phyloP scores from a whole-genome alignment of 305 asterid genomes.

The Stenogyne calaminthoides region DNA sequence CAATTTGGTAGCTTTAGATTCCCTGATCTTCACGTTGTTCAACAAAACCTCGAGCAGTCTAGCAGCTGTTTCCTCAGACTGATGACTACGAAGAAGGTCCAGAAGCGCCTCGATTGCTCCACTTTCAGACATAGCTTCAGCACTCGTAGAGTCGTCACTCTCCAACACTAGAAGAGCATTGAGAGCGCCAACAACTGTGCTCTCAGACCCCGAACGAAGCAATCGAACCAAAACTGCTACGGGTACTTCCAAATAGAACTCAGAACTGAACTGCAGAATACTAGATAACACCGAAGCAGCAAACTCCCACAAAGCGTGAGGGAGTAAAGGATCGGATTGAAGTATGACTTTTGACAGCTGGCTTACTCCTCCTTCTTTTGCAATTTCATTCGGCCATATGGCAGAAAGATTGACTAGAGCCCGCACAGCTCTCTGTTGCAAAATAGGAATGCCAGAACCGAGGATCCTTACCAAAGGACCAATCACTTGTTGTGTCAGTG shows the following conservation, averaged over 20 bases:
- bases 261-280: conserved; percentile 82
- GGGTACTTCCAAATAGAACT: conserved; percentile 82
- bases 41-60: conserved; percentile 73
- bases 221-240: conserved; percentile 85
- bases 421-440: conserved; percentile 84
- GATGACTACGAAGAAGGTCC: conserved; percentile 79
- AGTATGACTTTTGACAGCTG: conserved; percentile 90
- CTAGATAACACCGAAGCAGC: conserved; percentile 81
- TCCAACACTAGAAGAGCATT: conserved; percentile 88
- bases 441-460: conserved; percentile 68
- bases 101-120: conserved; percentile 87
- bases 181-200: conserved; percentile 74
- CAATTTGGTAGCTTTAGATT: conserved; percentile 82
- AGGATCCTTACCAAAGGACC: conserved; percentile 77
- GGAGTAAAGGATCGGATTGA: conserved; percentile 84
- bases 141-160: conserved; percentile 83
- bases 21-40: conserved; percentile 83
- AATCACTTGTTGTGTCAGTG: conserved; percentile 65
- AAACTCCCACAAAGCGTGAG: conserved; percentile 85
- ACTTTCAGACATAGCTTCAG: conserved; percentile 93
- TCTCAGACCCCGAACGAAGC: conserved; percentile 79
- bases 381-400: conserved; percentile 93
- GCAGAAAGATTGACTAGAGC: conserved; percentile 71
- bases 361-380: conserved; percentile 98
- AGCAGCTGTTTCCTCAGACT: conserved; percentile 87